Evolutionary conservation across 345 rosid species (phyloP).

Genomic region (Euphorbia peplus): DNA sequence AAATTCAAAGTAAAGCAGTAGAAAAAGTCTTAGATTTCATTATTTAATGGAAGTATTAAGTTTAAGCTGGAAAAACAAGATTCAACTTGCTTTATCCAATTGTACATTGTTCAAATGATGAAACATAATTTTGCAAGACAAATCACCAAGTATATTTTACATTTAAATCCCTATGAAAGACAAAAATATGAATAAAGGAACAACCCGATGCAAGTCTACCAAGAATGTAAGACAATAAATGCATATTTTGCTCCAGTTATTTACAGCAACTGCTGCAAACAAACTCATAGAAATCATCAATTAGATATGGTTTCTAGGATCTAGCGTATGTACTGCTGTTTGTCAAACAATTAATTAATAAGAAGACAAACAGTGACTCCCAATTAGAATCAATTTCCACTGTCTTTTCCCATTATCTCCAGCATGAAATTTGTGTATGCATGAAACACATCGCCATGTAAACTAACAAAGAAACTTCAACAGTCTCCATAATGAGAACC

Average conservation of each 20-base stretch:
- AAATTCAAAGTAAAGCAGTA: background rate
- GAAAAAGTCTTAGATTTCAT: background rate
- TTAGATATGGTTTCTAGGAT: background rate
- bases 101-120: background rate
- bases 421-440: background rate
- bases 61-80: background rate
- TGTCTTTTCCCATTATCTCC: background rate
- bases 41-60: background rate
- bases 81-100: background rate
- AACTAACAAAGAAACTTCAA: background rate
- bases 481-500: background rate
- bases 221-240: background rate
- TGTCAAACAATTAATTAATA: background rate
- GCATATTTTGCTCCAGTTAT: too few species aligned
- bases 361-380: background rate
- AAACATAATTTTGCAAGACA: background rate
- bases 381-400: background rate
- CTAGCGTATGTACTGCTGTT: background rate
- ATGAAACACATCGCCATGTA: background rate
- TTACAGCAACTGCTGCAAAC: too few species aligned
- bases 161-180: background rate
- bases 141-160: background rate
- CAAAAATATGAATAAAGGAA: too few species aligned
- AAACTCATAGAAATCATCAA: background rate
- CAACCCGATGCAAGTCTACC: background rate